Base-by-base conservation (phyloP, 192 early-diverging fungal genomes). In the Entomortierella parvispora region DNA sequence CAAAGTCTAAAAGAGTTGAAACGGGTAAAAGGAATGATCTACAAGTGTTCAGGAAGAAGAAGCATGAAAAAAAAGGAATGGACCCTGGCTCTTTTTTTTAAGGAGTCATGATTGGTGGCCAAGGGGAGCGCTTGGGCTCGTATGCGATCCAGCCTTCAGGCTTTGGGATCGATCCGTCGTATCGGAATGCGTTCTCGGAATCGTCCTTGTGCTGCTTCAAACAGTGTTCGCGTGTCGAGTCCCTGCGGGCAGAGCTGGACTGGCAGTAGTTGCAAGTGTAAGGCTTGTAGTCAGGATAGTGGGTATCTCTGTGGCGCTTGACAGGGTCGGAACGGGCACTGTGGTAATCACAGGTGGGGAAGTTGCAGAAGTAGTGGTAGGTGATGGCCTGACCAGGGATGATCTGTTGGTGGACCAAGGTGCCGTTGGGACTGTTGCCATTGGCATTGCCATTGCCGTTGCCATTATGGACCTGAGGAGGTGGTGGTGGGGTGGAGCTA, bases 251-350 rank as follows among this genome's bases (percentile, higher is more conserved):
- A 15, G 74, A 77, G 12, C 65, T 64, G 17, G 74, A 68, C 32
- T 77, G 74, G 43, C 74, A 77, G 42, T 77, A 77, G 29, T 77
- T 77, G 66, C 74, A 77, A 20, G 28, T 77, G 48, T 77, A 77
- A 4, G 74, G 74, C 55, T 77, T 77, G 49, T 77, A 77, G 45
- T 77, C 74, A 0, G 74, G 74, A 47, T 68, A 77, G n/a, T 77
- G 74, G 3, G 74, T 77, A 40, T 77, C 74, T 3, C 74, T 31
- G 28, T 77, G 74, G 10, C 74, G 52, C 61, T 77, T 77, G 14
- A 77, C 74, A n/a, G 74, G 74, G 20, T 77, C 74, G 5, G 74
- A 77, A 22, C 74, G 65, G 29, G 74, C 74, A 32, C 65, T 68
- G 61, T 77, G 74, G 42, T 77, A 77, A 37, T 68, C 74, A 40